phyloP scores from a whole-genome alignment of 768 basidiomycete species.

The Agrocybe praecox region DNA sequence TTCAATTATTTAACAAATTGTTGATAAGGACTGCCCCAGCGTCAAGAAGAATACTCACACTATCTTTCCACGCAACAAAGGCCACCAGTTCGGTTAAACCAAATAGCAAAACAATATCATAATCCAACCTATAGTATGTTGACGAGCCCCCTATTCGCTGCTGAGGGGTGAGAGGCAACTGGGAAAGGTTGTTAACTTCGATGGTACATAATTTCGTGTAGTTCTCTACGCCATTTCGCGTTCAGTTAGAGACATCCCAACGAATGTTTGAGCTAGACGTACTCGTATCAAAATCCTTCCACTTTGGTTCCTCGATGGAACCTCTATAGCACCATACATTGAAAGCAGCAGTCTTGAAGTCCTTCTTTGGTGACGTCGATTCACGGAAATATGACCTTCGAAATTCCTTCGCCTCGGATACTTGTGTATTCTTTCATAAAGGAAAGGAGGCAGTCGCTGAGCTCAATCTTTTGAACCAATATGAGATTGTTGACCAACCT shows the following conservation, averaged over 20 bases:
- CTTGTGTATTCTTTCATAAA: constrained; percentile 41
- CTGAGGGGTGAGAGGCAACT: constrained; percentile 19
- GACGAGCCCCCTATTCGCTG: constrained; percentile 13
- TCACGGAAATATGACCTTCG: constrained; percentile 35
- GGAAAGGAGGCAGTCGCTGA: background rate
- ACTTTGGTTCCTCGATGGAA: constrained; percentile 21
- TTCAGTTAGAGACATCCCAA: background rate
- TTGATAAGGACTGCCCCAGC: background rate
- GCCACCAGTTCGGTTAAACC: constrained; percentile 57
- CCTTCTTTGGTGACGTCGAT: constrained; percentile 20
- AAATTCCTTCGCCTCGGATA: constrained; percentile 48
- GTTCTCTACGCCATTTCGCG: constrained; percentile 17
- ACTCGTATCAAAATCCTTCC: constrained; percentile 31
- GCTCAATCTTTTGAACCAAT: background rate
- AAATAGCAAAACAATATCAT: constrained; percentile 50
- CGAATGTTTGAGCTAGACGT: constrained; percentile 5
- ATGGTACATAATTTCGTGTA: constrained; percentile 31
- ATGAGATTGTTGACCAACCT: constrained; percentile 24
- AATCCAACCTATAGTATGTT: constrained; percentile 33
- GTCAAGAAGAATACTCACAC: constrained; percentile 28
- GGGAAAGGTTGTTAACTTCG: constrained; percentile 24
- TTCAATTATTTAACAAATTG: background rate
- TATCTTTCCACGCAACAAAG: constrained; percentile 52
- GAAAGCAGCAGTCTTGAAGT: constrained; percentile 19
- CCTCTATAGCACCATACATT: constrained; percentile 30